Percentiles rank a stretch among this genome's conserved stretches.
Evolutionary conservation across 1,284 basidiomycete species (phyloP).

Genomic region (Marasmius sp.): DNA sequence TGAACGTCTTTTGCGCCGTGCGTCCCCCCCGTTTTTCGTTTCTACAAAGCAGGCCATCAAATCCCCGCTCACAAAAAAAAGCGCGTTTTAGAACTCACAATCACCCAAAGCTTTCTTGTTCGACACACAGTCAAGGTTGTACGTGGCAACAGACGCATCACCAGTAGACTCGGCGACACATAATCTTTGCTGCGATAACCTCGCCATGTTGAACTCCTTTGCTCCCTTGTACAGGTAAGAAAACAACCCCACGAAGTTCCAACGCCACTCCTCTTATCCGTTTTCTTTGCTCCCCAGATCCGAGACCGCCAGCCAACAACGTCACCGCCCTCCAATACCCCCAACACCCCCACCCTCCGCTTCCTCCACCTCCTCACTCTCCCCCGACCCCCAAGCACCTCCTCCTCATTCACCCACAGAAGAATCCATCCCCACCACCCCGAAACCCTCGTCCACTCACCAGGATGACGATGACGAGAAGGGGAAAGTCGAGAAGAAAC

Average conservation of each 20-base stretch:
- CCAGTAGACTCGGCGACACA: slow-evolving; percentile 90
- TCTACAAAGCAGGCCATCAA: neutral
- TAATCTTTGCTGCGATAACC: slow-evolving; percentile 88
- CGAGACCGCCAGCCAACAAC: slow-evolving; percentile 30
- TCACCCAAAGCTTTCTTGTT: slow-evolving; percentile 94
- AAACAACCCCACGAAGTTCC: neutral
- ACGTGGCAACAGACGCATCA: slow-evolving; percentile 84
- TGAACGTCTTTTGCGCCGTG: slow-evolving; percentile 82
- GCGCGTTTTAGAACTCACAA: slow-evolving; percentile 68
- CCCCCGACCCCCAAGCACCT: slow-evolving; percentile 1
- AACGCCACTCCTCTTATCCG: neutral
- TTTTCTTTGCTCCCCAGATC: slow-evolving; percentile 29
- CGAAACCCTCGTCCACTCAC: slow-evolving; percentile 8
- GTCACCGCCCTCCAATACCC: slow-evolving; percentile 21
- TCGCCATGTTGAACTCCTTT: slow-evolving; percentile 86
- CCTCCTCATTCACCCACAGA: slow-evolving; percentile 7
- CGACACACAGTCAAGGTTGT: slow-evolving; percentile 83
- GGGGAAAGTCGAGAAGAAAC: slow-evolving; percentile 18
- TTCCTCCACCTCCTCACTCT: slow-evolving; percentile 7
- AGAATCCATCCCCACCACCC: slow-evolving; percentile 5
- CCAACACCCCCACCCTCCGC: slow-evolving; percentile 23
- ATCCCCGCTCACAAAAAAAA: neutral
- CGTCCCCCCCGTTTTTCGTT: slow-evolving; percentile 24
- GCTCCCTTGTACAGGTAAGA: slow-evolving; percentile 79
- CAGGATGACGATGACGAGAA: neutral